These are phyloP conservation scores for Aegilops bicornis DNA, from an alignment of 176 grass and related monocot species.

Conservation along the genomic window DNA sequence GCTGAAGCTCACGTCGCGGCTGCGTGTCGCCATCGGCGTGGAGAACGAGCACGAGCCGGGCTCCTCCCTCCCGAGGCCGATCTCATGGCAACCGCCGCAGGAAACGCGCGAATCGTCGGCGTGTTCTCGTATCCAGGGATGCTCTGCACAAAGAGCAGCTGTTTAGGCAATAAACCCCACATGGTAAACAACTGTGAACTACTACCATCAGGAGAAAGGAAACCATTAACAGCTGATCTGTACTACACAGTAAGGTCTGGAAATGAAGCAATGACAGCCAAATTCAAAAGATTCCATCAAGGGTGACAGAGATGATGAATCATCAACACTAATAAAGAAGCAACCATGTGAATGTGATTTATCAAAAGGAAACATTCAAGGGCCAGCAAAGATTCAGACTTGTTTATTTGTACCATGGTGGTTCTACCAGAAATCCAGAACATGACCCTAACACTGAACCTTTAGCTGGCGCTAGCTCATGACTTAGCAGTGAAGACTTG, in stretches of 20 bases:
- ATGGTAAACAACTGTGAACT: constrained; percentile 1
- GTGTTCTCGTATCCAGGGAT: constrained; percentile 78
- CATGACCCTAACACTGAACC: constrained; percentile 29
- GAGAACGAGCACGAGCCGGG: constrained; percentile 62
- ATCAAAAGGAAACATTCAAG: neutral
- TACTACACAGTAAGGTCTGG: neutral
- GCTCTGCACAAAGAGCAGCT: constrained; percentile 42
- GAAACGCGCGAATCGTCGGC: constrained; percentile 42
- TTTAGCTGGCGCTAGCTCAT: constrained; percentile 37
- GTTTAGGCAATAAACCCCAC: constrained; percentile 23
- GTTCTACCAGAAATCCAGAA: constrained; percentile 34
- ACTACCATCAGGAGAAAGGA: neutral
- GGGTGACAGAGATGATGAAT: constrained; percentile 26
- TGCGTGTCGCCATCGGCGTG: constrained; percentile 30
- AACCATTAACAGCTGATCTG: constrained; percentile 30
- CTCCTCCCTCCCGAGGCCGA: constrained; percentile 28
- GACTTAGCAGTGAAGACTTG: constrained; percentile 33
- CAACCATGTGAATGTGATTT: neutral
- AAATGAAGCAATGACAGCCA: constrained; percentile 36
- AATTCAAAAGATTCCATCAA: constrained; percentile 30
- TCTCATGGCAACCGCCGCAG: constrained; percentile 35
- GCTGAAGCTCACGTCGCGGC: constrained; percentile 81
- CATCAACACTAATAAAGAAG: constrained; percentile 27
- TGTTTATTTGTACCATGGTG: neutral
- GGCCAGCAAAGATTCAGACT: neutral